Percentiles rank a stretch among this genome's conserved stretches.
Evolutionary conservation across 1,284 basidiomycete species (phyloP).

Genomic region (Cryptococcus neoformans): DNA sequence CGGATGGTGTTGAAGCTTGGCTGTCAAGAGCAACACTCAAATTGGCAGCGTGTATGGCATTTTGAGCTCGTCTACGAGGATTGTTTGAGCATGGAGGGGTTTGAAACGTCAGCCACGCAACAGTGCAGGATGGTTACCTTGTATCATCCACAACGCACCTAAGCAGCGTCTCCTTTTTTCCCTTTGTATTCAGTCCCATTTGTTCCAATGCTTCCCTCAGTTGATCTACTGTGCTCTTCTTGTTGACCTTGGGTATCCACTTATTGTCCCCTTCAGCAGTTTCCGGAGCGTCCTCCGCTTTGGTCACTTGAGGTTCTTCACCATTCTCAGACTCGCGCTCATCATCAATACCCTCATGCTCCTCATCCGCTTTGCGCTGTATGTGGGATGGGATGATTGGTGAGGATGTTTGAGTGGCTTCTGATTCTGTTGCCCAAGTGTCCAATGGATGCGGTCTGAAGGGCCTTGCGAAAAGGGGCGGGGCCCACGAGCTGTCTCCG

Average conservation of each 20-base stretch:
- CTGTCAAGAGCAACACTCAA: background rate
- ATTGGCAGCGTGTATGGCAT: background rate
- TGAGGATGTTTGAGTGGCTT: background rate
- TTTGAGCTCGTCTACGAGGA: background rate
- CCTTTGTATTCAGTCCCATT: constrained; percentile 38
- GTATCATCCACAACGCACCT: constrained; percentile 27
- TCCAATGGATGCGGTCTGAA: background rate
- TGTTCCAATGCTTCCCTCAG: constrained; percentile 26
- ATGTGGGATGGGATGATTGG: background rate
- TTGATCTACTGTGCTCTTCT: constrained; percentile 38
- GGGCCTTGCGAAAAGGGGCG: background rate
- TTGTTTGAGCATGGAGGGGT: background rate
- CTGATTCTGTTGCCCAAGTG: background rate
- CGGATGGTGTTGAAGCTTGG: background rate
- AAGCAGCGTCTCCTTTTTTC: constrained; percentile 47
- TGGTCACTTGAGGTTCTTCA: background rate
- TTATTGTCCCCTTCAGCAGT: background rate
- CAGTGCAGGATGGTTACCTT: background rate
- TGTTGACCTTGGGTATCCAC: constrained; percentile 22
- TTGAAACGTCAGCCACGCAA: background rate
- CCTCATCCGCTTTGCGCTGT: background rate
- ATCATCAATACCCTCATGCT: background rate
- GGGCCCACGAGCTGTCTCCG: too few species aligned
- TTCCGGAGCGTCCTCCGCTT: background rate
- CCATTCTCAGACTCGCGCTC: background rate